These are phyloP conservation scores for Metschnikowia bowlesiae DNA, from an alignment of 805 yeast genomes.

Conservation along the genomic window DNA sequence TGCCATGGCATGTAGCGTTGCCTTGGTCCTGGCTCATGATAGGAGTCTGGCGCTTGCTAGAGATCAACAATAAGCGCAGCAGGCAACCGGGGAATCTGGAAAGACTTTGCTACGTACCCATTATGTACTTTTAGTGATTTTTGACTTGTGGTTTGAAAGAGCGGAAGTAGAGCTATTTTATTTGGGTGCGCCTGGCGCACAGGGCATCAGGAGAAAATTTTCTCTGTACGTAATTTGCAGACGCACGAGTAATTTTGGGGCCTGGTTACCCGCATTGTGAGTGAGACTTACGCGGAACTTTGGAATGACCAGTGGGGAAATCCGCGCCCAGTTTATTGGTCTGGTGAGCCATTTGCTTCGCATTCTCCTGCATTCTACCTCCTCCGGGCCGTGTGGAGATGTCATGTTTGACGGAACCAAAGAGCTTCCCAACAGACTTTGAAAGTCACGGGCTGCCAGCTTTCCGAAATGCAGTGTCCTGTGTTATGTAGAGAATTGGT, in stretches of 20 bases:
- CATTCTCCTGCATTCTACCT: not conserved
- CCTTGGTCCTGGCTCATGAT: too few species aligned
- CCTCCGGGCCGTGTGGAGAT: not conserved
- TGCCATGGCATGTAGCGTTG: not conserved
- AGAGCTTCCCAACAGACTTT: too few species aligned
- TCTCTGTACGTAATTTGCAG: constrained; percentile 13
- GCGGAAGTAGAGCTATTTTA: constrained; percentile 17
- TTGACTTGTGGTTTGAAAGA: constrained; percentile 23
- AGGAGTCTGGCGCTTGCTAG: too few species aligned
- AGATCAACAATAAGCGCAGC: too few species aligned
- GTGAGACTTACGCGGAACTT: not conserved
- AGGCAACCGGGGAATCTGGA: too few species aligned
- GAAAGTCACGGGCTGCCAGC: too few species aligned
- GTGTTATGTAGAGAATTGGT: too few species aligned
- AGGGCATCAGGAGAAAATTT: constrained; percentile 21
- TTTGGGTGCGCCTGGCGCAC: constrained; percentile 18
- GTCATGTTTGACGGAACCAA: too few species aligned
- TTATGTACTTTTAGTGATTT: constrained; percentile 27
- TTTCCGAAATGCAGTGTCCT: too few species aligned
- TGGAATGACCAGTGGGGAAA: constrained; percentile 1
- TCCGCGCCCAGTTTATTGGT: constrained; percentile 1
- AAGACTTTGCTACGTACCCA: constrained; percentile 28
- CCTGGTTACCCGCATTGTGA: constrained; percentile 18
- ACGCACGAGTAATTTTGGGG: constrained; percentile 12
- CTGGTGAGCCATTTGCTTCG: not conserved